Evolutionary conservation across 2,329 filamentous ascomycete species (phyloP), one percentile per base, ranked within the genome.

Genomic region (Boeremia exigua): DNA sequence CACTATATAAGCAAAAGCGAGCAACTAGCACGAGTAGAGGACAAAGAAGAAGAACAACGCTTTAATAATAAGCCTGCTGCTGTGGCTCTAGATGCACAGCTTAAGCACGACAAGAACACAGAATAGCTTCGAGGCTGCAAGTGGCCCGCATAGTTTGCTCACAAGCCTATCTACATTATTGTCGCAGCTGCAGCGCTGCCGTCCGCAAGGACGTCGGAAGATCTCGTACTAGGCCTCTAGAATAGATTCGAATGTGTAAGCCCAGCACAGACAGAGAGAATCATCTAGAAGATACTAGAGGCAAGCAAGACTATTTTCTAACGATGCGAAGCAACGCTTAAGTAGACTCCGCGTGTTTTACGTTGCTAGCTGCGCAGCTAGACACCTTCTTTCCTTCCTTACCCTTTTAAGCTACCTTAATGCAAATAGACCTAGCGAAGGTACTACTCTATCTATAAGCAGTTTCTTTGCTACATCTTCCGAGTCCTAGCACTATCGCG

Each of bases 221-320:
- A 48, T 36, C 37, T 45, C 33, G 19, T 6, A 40, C 42, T 53
- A 40, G 49, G 49, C 14, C 42, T 53, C 27, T 53, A 19, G 49
- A 53, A 53, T 27, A 17, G 42, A 27, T 53, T 53, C 12, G 34
- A 53, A 34, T 47, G 34, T 46, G 9, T 53, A 12, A 53, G 49
- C 42, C 42, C 34, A 40, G 42, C 39, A 42, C 17, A 32, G 52
- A 27, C 39, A 29, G 45, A 58, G 36, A 53, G 49, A n/a, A 12
- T 43, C 14, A 58, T 58, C 28, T 58, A 12, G 49, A 58, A 58
- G 30, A 50, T 54, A 25, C 12, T 58, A n/a, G 46, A 58, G n/a
- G 42, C 55, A 12, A 58, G 49, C 27, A 58, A 33, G 43, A 47
- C 39, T 10, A 29, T 58, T 12, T 50, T 54, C 39, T 12, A 54